Evolutionary conservation across 1,284 basidiomycete species (phyloP), one percentile per base, ranked within the genome.

Genomic region (Marasmius fiardii): DNA sequence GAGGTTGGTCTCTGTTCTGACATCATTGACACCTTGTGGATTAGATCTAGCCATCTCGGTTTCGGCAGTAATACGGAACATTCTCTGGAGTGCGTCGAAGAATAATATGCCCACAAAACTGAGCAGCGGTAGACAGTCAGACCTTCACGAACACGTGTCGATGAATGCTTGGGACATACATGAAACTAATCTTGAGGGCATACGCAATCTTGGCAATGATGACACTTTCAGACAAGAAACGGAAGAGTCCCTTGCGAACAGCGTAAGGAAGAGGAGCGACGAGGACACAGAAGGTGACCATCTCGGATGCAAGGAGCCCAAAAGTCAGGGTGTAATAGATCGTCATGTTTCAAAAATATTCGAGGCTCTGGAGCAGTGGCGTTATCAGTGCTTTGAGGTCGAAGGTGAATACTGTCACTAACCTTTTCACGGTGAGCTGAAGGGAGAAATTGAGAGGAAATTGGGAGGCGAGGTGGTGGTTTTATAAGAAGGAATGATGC

Each of bases 181-280:
- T 96, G 79, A 97, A 97, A 5, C 92, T 92, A 63, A 98, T 97
- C 70, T 97, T 97, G 63, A 93, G 80, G 54, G 74, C 89, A 66
- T 92, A 92, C 0, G 88, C 86, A 55, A 92, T 57, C 65, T 91
- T 92, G 11, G 87, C 88, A 44, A 91, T 72, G 53, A 86, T 67
- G 44, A 79, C 74, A 55, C 81, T 90, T 60, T 84, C 82, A 0
- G 87, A 85, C 23, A 94, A 79, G 75, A 94, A 93, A 18, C 72
- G 77, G 68, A 94, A 92, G 52, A 95, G 71, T 6, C 74, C 75
- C 71, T 87, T 90, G 58, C 87, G 82, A 61, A 90, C 64, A n/a
- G 74, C 72, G 68, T 90, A 87, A 0, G 92, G 92, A 4, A 95
- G 74, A 4, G 92, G 92, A 10, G 86, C 75, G 23, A 92, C 86